Conservation (phyloP, 2,329 filamentous ascomycete genomes). For the Zarea fungicola region DNA sequence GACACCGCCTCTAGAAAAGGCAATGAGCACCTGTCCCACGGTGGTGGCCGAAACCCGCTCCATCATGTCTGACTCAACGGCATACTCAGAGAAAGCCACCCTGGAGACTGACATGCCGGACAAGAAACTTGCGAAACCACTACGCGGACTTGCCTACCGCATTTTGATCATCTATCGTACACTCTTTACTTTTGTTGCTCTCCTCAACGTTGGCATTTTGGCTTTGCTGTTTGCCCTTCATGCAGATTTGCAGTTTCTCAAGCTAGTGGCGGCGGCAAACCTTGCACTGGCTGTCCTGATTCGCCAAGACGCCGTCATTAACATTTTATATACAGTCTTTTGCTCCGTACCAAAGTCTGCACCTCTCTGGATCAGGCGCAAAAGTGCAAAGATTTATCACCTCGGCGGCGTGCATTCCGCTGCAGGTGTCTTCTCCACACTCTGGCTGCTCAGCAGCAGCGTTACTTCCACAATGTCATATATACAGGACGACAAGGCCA, state of each 20-base stretch:
- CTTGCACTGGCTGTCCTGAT: constrained; percentile 45
- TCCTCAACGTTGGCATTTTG: constrained; percentile 46
- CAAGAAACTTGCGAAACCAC: constrained; percentile 35
- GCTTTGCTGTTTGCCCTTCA: constrained; percentile 34
- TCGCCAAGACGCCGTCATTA: constrained; percentile 49
- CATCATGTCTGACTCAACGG: constrained; percentile 23
- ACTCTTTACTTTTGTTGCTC: constrained; percentile 48
- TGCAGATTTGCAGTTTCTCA: constrained; percentile 32
- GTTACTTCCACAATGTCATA: constrained; percentile 32
- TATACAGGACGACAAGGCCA: neutral
- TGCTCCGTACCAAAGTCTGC: constrained; percentile 41
- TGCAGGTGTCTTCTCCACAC: constrained; percentile 42
- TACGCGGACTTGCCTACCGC: constrained; percentile 36
- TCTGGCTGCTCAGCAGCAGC: constrained; percentile 44
- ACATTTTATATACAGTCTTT: constrained; percentile 41
- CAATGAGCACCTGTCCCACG: constrained; percentile 17
- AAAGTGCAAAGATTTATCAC: constrained; percentile 47
- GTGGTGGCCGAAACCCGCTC: constrained; percentile 26
- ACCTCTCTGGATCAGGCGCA: constrained; percentile 44
- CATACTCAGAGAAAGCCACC: constrained; percentile 20
- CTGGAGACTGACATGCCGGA: constrained; percentile 30
- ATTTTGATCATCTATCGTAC: constrained; percentile 51
- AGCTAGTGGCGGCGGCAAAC: constrained; percentile 42
- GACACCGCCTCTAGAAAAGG: constrained; percentile 6
- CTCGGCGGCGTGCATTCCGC: constrained; percentile 48